phyloP scores from a whole-genome alignment of 2,329 filamentous ascomycete species.

The Zelopaecilomyces penicillatus region DNA sequence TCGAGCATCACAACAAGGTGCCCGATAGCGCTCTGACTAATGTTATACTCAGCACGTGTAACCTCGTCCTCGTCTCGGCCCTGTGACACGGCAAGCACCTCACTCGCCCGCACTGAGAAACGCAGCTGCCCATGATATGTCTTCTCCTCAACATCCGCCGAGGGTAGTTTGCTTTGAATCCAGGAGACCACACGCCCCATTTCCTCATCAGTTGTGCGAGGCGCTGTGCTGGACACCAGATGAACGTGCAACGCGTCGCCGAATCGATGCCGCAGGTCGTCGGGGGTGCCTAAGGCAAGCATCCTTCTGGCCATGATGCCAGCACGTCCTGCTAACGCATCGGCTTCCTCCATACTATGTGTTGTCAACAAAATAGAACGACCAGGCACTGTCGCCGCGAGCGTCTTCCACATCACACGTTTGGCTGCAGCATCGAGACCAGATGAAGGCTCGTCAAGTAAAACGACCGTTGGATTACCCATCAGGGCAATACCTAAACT shows the following conservation, averaged over 20 bases:
- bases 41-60: constrained; percentile 11
- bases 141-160: constrained; percentile 61
- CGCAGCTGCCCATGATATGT: constrained; percentile 79
- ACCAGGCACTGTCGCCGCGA: constrained; percentile 64
- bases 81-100: constrained; percentile 23
- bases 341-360: constrained; percentile 92
- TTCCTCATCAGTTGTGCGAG: constrained; percentile 60
- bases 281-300: constrained; percentile 73
- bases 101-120: constrained; percentile 61
- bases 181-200: constrained; percentile 59
- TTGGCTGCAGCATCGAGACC: constrained; percentile 89
- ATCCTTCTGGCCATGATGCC: constrained; percentile 82
- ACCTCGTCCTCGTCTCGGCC: constrained; percentile 16
- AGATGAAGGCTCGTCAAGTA: constrained; percentile 82
- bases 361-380: constrained; percentile 84
- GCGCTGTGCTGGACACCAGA: constrained; percentile 65
- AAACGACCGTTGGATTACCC: constrained; percentile 78
- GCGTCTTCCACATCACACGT: constrained; percentile 84
- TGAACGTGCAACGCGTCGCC: constrained; percentile 77
- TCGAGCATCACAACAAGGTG: constrained; percentile 66
- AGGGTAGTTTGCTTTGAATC: constrained; percentile 53
- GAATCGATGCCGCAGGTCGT: constrained; percentile 63
- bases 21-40: constrained; percentile 49
- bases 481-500: constrained; percentile 84
- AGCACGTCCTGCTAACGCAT: constrained; percentile 73